Percentiles rank a stretch among this genome's conserved stretches.
phyloP scores from a whole-genome alignment of 2,329 filamentous ascomycete genomes.

The Lachnellula hyalina region DNA sequence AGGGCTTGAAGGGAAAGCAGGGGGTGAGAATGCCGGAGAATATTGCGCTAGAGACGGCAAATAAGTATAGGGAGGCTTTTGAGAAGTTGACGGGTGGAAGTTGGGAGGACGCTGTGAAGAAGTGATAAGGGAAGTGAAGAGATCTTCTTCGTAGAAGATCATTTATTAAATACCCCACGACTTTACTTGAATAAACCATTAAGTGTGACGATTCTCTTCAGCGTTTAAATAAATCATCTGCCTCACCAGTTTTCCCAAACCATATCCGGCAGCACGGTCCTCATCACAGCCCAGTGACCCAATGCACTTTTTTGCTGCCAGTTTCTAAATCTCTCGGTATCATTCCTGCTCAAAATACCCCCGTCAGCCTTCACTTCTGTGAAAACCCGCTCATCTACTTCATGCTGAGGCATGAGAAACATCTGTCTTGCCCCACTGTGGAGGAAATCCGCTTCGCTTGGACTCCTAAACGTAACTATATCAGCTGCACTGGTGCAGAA shows the following conservation, averaged over 20 bases:
- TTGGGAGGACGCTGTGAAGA: conserved; percentile 27
- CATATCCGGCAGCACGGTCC: conserved; percentile 66
- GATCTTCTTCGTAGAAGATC: neutral
- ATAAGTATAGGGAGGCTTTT: conserved; percentile 73
- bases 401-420: conserved; percentile 67
- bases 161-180: too few species aligned
- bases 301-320: conserved; percentile 73
- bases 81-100: conserved; percentile 58
- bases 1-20: conserved; percentile 70
- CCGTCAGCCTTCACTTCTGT: conserved; percentile 35
- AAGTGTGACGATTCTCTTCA: too few species aligned
- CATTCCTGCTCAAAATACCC: conserved; percentile 54
- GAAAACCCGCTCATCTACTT: conserved; percentile 44
- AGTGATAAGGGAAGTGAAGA: neutral
- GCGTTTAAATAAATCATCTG: too few species aligned
- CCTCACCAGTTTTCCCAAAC: conserved; percentile 86
- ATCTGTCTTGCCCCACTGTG: conserved; percentile 63
- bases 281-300: conserved; percentile 91
- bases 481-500: conserved; percentile 57
- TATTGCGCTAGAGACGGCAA: conserved; percentile 61
- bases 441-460: conserved; percentile 62
- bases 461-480: conserved; percentile 59
- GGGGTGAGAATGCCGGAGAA: conserved; percentile 67
- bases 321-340: conserved; percentile 60
- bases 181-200: too few species aligned